Percentiles rank a stretch among this genome's conserved stretches.
Evolutionary conservation across 441 rosid species (phyloP).

Genomic region (Pelargonium myrrhifolium): DNA sequence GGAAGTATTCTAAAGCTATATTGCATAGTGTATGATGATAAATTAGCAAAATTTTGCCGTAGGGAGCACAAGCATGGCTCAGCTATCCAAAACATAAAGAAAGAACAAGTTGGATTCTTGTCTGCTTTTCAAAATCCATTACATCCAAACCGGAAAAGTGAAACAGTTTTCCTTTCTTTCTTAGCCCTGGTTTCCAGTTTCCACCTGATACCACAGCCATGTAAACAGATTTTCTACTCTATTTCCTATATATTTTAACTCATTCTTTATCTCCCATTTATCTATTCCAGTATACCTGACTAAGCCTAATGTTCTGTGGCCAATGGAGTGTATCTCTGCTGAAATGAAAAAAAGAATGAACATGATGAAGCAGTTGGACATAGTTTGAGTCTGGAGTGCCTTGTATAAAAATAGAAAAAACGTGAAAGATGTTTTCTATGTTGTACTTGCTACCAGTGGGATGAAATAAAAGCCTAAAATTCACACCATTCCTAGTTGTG

Average conservation of each 20-base stretch:
- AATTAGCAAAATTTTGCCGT: background rate
- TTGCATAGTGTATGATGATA: background rate
- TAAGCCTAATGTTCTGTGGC: background rate
- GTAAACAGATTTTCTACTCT: background rate
- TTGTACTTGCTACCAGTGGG: background rate
- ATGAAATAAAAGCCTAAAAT: background rate
- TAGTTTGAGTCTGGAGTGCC: background rate
- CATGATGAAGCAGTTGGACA: background rate
- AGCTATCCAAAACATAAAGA: background rate
- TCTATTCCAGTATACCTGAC: background rate
- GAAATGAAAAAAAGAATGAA: background rate
- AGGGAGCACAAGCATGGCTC: background rate
- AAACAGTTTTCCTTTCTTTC: background rate
- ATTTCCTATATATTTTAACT: background rate
- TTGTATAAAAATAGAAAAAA: background rate
- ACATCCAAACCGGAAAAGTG: too few species aligned
- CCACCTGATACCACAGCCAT: background rate
- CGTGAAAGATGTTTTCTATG: background rate
- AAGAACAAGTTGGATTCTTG: too few species aligned
- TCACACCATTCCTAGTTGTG: background rate
- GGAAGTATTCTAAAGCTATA: background rate
- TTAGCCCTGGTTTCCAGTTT: background rate
- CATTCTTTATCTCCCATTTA: background rate
- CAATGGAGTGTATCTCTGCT: slow-evolving; percentile 1
- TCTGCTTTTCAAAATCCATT: too few species aligned